Conservation (phyloP, 441 rosid species). For the Corymbia calophylla region DNA sequence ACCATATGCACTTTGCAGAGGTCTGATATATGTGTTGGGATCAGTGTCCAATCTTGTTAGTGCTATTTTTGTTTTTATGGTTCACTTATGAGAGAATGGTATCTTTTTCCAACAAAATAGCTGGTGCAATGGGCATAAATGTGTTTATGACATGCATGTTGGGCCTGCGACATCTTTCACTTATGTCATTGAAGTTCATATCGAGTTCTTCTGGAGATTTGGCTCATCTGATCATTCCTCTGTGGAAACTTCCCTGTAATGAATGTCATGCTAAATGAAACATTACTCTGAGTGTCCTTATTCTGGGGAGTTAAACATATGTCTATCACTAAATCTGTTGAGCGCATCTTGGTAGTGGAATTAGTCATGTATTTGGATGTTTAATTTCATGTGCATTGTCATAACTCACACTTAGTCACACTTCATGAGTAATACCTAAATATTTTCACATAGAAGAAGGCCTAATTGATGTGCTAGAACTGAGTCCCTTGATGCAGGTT, state of each 20-base stretch:
- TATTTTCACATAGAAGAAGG: background rate
- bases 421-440: background rate
- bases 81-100: background rate
- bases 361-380: background rate
- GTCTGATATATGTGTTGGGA: conserved; percentile 30
- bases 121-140: background rate
- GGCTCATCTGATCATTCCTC: background rate
- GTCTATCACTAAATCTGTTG: background rate
- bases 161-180: background rate
- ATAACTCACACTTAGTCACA: background rate
- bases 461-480: background rate
- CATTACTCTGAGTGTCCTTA: background rate
- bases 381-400: background rate
- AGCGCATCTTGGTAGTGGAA: background rate
- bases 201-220: background rate
- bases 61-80: background rate
- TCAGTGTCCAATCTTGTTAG: background rate
- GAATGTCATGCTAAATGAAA: background rate
- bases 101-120: background rate
- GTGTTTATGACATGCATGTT: background rate
- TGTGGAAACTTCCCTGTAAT: background rate
- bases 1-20: conserved; percentile 88
- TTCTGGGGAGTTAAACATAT: background rate
- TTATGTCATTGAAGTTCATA: background rate
- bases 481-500: background rate